Evolutionary conservation across 2,329 filamentous ascomycete genomes (phyloP).

Genomic region (Rutstroemia sp.): DNA sequence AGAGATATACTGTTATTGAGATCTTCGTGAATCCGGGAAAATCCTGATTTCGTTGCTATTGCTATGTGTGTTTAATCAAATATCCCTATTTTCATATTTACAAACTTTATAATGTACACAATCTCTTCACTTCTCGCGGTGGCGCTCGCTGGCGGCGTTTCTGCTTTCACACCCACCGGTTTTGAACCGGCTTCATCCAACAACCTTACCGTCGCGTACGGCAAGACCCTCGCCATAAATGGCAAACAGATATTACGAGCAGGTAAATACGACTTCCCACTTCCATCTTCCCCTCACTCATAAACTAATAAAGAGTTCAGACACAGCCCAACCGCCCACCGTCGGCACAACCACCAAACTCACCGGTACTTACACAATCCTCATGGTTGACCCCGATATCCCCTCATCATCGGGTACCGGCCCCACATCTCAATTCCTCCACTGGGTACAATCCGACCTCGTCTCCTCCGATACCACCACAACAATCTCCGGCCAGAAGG

Average conservation of each 20-base stretch:
- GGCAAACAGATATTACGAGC: conserved; percentile 21
- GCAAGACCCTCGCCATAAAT: conserved; percentile 19
- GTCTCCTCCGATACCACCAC: conserved; percentile 17
- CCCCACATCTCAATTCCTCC: conserved; percentile 22
- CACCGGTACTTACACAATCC: conserved; percentile 22
- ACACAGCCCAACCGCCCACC: conserved; percentile 15
- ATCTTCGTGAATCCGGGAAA: too few relatives aligned
- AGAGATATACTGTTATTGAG: too few relatives aligned
- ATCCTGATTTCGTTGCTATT: too few relatives aligned
- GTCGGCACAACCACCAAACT: conserved; percentile 19
- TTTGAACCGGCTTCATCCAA: conserved; percentile 20
- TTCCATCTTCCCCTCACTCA: neutral
- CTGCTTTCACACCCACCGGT: conserved; percentile 22
- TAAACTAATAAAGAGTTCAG: conserved; percentile 10
- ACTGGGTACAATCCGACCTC: conserved; percentile 26
- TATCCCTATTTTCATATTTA: too few relatives aligned
- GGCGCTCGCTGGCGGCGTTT: conserved; percentile 21
- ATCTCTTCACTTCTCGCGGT: conserved; percentile 14
- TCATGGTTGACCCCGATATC: conserved; percentile 27
- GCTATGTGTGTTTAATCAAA: too few relatives aligned
- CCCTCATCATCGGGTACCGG: conserved; percentile 16
- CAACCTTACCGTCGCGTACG: conserved; percentile 23
- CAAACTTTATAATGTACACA: conserved; percentile 16
- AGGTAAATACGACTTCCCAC: conserved; percentile 10
- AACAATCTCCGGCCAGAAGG: conserved; percentile 17